Evolutionary conservation across 2,329 filamentous ascomycete genomes (phyloP), one percentile per base, ranked within the genome.

Genomic region (Myriosclerotinia curreyana): DNA sequence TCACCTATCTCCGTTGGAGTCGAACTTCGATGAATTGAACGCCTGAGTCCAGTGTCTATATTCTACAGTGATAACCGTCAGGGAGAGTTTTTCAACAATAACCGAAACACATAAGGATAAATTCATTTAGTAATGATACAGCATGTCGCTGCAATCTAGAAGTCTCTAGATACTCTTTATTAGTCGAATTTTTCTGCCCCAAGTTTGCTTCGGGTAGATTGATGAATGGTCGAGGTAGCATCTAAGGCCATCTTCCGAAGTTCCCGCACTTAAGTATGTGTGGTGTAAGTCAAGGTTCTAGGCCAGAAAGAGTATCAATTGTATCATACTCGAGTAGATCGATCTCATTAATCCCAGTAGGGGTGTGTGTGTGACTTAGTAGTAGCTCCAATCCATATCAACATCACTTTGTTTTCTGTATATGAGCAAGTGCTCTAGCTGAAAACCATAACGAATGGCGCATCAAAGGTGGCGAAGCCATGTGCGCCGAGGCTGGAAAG

Each of bases 81-180:
- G 28, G 28, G n/a, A 42, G 28, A 31, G 40, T n/a, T 14, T 44
- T 58, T 34, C 12, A 22, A 46, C 25, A 36, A 58, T 12, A 48
- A 31, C 5, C 25, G 40, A 36, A 46, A 46, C 15, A 1, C 25
- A 36, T 22, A 15, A 17, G 54, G 28, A 34, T 34, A 6, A 34
- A 17, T 46, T 36, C 40, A 36, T 58, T n/a, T 17, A 46, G 40
- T 46, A n/a, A 58, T 46, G 54, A 17, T 58, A 36, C 38, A 44
- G 40, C 25, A 46, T 2, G 14, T 14, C 20, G 22, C 14, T 17
- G 12, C 4, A 46, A 17, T n/a, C 11, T 48, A 28, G 44, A 58
- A 48, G n/a, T 58, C 42, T 48, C 55, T 20, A 36, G 22, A 31
- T 11, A 31, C 28, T 3, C 28, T 31, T 31, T 31, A 5, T 31